phyloP scores from a whole-genome alignment of 2,329 filamentous ascomycete species.

The Aspergillus chevalieri region DNA sequence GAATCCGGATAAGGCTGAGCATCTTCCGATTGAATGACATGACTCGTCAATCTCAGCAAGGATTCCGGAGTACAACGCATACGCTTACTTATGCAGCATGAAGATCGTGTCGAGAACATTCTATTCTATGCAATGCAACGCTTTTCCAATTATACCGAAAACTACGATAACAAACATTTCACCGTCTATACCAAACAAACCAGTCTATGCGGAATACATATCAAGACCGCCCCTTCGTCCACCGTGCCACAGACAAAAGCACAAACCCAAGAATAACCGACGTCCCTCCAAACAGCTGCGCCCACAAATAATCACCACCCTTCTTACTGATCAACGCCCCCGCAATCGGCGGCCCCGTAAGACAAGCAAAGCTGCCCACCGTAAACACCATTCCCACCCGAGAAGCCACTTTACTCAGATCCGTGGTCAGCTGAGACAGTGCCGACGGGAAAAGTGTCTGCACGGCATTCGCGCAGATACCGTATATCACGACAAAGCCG shows the following conservation, averaged over 20 bases:
- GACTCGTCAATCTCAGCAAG: no score
- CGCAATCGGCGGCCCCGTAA: conserved; percentile 44
- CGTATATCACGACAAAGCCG: conserved; percentile 41
- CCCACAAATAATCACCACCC: conserved; percentile 38
- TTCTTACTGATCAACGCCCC: conserved; percentile 39
- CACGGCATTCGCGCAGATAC: conserved; percentile 39
- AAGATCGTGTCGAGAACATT: no score
- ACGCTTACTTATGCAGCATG: no score
- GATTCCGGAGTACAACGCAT: no score
- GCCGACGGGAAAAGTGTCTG: conserved; percentile 43
- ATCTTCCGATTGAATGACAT: no score
- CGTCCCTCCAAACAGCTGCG: conserved; percentile 41
- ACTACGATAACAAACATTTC: no score
- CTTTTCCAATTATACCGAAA: no score
- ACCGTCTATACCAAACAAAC: no score
- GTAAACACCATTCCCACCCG: conserved; percentile 46
- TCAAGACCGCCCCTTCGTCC: background rate
- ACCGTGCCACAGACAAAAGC: conserved; percentile 1
- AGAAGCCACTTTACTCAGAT: conserved; percentile 42
- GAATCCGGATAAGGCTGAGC: no score
- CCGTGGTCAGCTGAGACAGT: conserved; percentile 40
- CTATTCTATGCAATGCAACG: no score
- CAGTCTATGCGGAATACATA: no score
- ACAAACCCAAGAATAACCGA: conserved; percentile 4
- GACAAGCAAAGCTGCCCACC: conserved; percentile 39